Evolutionary conservation across 1,284 basidiomycete genomes (phyloP).

Genomic region (Sanghuangporus weigelae): DNA sequence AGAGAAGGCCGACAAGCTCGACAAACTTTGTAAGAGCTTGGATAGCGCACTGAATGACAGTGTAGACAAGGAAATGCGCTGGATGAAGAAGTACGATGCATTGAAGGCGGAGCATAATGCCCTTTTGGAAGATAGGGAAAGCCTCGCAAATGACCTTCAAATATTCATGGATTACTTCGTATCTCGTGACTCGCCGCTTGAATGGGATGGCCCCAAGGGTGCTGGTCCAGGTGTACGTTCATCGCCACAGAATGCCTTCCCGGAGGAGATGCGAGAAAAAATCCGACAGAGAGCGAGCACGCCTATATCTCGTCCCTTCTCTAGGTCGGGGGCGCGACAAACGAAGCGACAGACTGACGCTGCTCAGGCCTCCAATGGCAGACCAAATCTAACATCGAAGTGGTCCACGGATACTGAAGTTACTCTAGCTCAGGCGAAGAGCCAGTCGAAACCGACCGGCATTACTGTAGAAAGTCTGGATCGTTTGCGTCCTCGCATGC

Average conservation of each 20-base stretch:
- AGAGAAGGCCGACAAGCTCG: background rate
- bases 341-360: conserved; percentile 15
- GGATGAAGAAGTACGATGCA: conserved; percentile 14
- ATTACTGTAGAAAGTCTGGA: conserved; percentile 13
- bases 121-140: conserved; percentile 6
- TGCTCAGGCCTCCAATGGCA: background rate
- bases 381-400: background rate
- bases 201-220: conserved; percentile 15
- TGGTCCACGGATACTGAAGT: background rate
- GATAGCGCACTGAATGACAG: conserved; percentile 15
- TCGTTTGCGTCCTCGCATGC: conserved; percentile 11
- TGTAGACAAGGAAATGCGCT: conserved; percentile 16
- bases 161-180: conserved; percentile 17
- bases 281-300: conserved; percentile 15
- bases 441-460: background rate
- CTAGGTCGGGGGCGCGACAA: conserved; percentile 1
- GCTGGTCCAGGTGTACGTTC: background rate
- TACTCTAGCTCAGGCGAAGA: background rate
- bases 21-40: conserved; percentile 8
- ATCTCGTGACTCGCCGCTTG: conserved; percentile 14
- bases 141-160: conserved; percentile 11
- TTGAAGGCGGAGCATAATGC: conserved; percentile 5
- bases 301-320: conserved; percentile 8
- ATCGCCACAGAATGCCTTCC: conserved; percentile 5
- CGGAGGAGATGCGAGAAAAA: conserved; percentile 5